Evolutionary conservation across 768 basidiomycete species (phyloP).

Genomic region (Lactifluus volemus): DNA sequence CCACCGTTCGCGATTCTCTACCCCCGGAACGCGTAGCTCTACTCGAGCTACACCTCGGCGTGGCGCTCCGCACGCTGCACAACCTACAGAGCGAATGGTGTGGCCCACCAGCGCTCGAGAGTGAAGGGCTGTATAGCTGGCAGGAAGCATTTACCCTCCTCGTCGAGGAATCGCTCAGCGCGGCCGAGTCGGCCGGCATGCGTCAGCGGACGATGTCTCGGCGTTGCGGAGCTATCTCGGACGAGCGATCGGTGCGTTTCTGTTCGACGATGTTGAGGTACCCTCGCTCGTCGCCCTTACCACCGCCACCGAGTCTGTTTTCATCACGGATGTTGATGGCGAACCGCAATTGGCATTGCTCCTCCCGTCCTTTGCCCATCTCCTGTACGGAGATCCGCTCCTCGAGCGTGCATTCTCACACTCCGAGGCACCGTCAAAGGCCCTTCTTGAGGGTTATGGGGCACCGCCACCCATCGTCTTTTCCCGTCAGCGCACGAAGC

Average conservation of each 20-base stretch:
- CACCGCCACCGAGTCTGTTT: constrained; percentile 48
- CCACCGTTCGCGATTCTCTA: constrained; percentile 32
- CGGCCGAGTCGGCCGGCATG: constrained; percentile 29
- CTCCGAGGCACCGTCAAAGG: constrained; percentile 22
- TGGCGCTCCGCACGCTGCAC: constrained; percentile 55
- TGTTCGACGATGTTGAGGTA: constrained; percentile 71
- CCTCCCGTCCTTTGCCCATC: constrained; percentile 33
- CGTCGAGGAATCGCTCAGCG: constrained; percentile 48
- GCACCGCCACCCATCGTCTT: constrained; percentile 46
- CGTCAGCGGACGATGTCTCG: constrained; percentile 29
- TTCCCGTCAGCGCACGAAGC: constrained; percentile 62
- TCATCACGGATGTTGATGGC: constrained; percentile 30
- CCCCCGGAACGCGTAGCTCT: constrained; percentile 27
- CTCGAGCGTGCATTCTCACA: constrained; percentile 54
- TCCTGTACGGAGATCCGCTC: constrained; percentile 71
- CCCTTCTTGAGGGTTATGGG: constrained; percentile 53
- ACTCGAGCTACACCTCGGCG: constrained; percentile 55
- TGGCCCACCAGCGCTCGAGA: constrained; percentile 37
- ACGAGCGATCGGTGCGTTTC: constrained; percentile 64
- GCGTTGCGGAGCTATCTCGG: constrained; percentile 44
- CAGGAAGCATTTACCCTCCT: constrained; percentile 60
- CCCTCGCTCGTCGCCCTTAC: constrained; percentile 61
- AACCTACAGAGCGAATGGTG: constrained; percentile 72
- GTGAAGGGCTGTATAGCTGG: constrained; percentile 50
- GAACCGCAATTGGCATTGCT: constrained; percentile 35